Evolutionary conservation across 257 asterid species (phyloP), one percentile per base, ranked within the genome.

Genomic region (Capsicum rhomboideum): DNA sequence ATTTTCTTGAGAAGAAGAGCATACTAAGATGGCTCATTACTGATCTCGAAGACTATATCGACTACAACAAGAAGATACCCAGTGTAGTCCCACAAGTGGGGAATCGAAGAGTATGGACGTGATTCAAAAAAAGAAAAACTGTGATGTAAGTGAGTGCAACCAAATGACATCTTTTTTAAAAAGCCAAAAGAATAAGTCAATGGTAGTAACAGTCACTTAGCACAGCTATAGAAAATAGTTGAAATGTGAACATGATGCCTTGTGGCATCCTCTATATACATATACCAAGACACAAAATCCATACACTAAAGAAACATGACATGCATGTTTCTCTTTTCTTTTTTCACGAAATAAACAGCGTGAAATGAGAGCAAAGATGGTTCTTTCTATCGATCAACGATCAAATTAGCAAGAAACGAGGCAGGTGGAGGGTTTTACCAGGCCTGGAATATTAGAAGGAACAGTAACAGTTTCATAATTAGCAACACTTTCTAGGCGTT

Each of bases 401-500:
- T 61, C 78, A 63, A 52, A 55, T 82, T 86, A 89, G 85, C 87
- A 89, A 68, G 83, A 80, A 56, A 87, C 84, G 50, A 87, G 78
- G 52, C 88, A 84, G 23, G 86, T 69, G 44, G 89, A 40, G 18
- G 88, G 85, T 72, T 89, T 89, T 52, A 78, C 28, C 61, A 83
- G 82, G 7, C 89, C 86, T 52, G 88, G 85, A 55, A 86, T 40
- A 84, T 75, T 84, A 72, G 78, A 63, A n/a, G 88, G 56, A 49
- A 85, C 7, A 0, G 81, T 49, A 75, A 49, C 26, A 75, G 89
- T 80, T 79, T 87, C 89, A 74, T 86, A 85, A 74, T 52, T 80
- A 44, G 89, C 90, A 28, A 88, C 89, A 67, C 66, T 82, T 75
- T 89, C 92, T 11, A 89, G 84, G 52, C 78, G 88, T 61, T 89